Percentiles rank a stretch among this genome's conserved stretches.
These are phyloP conservation scores for Wickerhamiella infanticola DNA, from an alignment of 1,139 yeast genomes.

Conservation along the genomic window DNA sequence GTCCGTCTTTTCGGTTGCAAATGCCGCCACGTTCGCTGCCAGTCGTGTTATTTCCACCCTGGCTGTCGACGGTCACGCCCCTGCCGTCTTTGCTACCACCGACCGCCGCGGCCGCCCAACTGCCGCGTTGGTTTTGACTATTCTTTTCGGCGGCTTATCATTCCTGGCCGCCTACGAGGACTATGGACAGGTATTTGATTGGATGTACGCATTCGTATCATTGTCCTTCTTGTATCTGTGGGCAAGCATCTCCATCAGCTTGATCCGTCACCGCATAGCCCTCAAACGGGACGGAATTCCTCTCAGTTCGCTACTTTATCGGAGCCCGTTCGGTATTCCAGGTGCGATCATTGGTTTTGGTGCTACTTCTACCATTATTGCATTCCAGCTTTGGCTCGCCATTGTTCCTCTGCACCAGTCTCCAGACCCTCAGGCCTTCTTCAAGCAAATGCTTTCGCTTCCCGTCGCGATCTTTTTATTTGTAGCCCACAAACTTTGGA, in stretches of 20 bases:
- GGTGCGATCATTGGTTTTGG: constrained; percentile 56
- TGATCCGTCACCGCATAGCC: constrained; percentile 65
- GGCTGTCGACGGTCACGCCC: constrained; percentile 72
- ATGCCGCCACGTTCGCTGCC: constrained; percentile 62
- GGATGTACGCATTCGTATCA: constrained; percentile 69
- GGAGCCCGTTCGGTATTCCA: constrained; percentile 47
- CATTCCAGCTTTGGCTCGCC: constrained; percentile 71
- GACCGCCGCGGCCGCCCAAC: constrained; percentile 63
- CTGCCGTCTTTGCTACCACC: constrained; percentile 51
- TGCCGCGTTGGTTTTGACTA: constrained; percentile 42
- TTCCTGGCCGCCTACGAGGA: constrained; percentile 55
- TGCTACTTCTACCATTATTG: constrained; percentile 25
- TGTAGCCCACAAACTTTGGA: constrained; percentile 33
- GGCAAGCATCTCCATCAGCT: constrained; percentile 55
- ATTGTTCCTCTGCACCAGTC: constrained; percentile 37
- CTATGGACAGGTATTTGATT: constrained; percentile 50
- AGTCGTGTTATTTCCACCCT: constrained; percentile 72
- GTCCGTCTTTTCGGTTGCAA: constrained; percentile 60
- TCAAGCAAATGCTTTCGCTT: constrained; percentile 37
- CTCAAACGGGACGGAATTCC: constrained; percentile 49
- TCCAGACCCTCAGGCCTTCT: constrained; percentile 29
- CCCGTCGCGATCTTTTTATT: constrained; percentile 34
- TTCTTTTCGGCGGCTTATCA: constrained; percentile 47
- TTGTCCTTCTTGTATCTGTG: constrained; percentile 62
- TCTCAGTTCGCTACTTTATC: constrained; percentile 48